phyloP scores from a whole-genome alignment of 2,329 filamentous ascomycete species.

The Tolypocladium tropicale region DNA sequence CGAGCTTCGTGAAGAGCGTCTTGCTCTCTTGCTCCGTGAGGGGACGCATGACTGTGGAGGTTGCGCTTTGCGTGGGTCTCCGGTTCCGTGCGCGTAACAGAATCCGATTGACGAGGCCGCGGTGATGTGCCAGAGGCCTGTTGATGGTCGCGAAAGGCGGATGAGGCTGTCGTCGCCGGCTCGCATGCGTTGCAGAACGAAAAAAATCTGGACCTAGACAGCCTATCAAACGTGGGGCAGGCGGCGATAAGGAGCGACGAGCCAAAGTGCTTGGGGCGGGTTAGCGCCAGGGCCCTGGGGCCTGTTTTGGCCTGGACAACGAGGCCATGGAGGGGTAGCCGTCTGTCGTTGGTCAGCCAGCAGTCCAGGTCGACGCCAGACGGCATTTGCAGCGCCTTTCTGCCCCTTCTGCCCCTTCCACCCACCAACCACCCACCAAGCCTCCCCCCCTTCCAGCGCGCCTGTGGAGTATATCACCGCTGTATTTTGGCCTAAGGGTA shows the following conservation, averaged over 20 bases:
- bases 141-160: background rate
- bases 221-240: conserved; percentile 1
- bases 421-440: background rate
- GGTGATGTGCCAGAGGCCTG: background rate
- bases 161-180: background rate
- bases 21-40: conserved; percentile 72
- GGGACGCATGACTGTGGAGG: conserved; percentile 55
- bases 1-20: conserved; percentile 83
- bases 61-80: background rate
- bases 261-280: background rate
- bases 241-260: background rate
- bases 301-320: background rate
- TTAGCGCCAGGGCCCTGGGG: background rate
- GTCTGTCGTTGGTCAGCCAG: background rate
- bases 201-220: background rate
- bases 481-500: background rate
- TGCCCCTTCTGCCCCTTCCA: background rate
- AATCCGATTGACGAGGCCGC: background rate
- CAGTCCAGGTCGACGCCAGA: background rate
- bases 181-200: background rate
- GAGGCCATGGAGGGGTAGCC: background rate
- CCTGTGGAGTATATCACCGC: background rate
- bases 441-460: too few species aligned
- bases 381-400: background rate
- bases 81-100: background rate